A percentile compares a stretch with the other conserved stretches of the same genome.
Evolutionary conservation across 2,329 filamentous ascomycete species (phyloP).

Genomic region (Orbilia ellipsospora): DNA sequence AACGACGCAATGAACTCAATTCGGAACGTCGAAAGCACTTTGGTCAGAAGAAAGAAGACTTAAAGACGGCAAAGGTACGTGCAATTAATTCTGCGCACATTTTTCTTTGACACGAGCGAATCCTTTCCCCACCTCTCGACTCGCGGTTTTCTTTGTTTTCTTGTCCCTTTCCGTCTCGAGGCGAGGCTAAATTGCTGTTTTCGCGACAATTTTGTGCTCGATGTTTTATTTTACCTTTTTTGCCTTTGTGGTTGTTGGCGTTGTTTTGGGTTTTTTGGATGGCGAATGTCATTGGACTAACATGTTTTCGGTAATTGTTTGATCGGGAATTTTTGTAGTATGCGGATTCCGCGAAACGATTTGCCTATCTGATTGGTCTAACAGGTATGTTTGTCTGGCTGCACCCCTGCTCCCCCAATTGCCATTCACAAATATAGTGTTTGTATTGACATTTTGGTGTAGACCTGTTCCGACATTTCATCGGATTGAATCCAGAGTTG

Average conservation of each 20-base stretch:
- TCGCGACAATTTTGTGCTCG: conserved; percentile 51
- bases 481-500: conserved; percentile 95
- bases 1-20: conserved; percentile 86
- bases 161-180: conserved; percentile 13
- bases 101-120: conserved; percentile 12
- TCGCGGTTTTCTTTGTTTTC: conserved; percentile 27
- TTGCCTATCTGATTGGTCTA: conserved; percentile 91
- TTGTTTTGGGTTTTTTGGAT: conserved; percentile 42
- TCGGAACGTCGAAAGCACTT: conserved; percentile 85
- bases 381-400: conserved; percentile 65
- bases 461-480: conserved; percentile 98
- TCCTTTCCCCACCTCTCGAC: not conserved
- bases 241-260: conserved; percentile 45
- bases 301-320: conserved; percentile 48
- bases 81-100: not conserved
- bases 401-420: not conserved
- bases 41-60: conserved; percentile 90
- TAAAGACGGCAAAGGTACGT: conserved; percentile 89
- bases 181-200: conserved; percentile 38
- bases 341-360: conserved; percentile 67
- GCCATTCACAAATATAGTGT: not conserved
- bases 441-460: conserved; percentile 37
- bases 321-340: conserved; percentile 56
- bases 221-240: conserved; percentile 52
- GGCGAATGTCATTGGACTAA: conserved; percentile 46